Evolutionary conservation across 2,329 filamentous ascomycete species (phyloP), one percentile per base, ranked within the genome.

Genomic region (Cercospora janseana): DNA sequence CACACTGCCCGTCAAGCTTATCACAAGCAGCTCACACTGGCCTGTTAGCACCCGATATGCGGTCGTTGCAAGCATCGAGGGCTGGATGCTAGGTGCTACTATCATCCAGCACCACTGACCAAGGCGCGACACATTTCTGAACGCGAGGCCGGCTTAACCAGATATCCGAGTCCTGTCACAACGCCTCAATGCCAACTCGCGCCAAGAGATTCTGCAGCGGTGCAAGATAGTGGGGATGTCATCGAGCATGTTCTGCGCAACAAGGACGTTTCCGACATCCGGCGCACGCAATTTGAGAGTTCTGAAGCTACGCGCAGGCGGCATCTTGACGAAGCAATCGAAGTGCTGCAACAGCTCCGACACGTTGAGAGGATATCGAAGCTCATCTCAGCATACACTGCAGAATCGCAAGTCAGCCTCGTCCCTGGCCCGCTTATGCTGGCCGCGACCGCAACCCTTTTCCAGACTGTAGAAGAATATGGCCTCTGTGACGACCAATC

Each of bases 101-200:
- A 58, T 23, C 52, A 59, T 45, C 55, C 57, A 6, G 55, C 57
- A 12, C 57, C 57, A 6, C 28, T 59, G 10, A 59, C 57, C 5
- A 49, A 40, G 5, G 21, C 46, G 12, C 48, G 28, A 20, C 23
- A n/a, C 12, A 2, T 24, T n/a, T 38, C 16, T n/a, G 13, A 16
- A 10, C 18, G 34, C 24, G n/a, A 28, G 20, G 9, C 31, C 16
- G 43, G 9, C 31, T 31, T 9, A 15, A 24, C 8, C 15, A 21
- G 9, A 7, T 15, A n/a, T 6, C 10, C 6, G 31, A 34, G 7
- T 34, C 31, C 31, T 7, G 6, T 10, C 7, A 20, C 9, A 12
- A 16, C 16, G 26, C 3, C 3, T 16, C 20, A 29, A 23, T 7
- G 12, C 34, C 3, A 23, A 21, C 1, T 6, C 10, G n/a, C 8